Conservation (phyloP, 2,329 filamentous ascomycete species). For the Fonsecaea erecta region DNA sequence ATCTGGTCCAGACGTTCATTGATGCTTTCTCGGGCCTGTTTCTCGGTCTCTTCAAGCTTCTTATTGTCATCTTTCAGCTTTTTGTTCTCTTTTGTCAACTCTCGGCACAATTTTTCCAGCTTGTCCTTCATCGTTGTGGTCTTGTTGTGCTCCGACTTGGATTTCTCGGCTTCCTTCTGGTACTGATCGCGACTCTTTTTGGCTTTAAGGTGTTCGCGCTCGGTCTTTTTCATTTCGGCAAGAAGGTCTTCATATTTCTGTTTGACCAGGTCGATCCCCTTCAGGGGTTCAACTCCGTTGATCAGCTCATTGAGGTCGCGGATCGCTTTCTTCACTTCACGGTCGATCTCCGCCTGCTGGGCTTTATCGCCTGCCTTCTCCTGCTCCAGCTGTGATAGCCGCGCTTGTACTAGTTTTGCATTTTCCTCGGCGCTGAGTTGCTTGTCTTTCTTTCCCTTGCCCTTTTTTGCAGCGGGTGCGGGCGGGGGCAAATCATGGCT, state of each 20-base stretch:
- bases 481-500: slow-evolving; percentile 48
- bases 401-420: slow-evolving; percentile 85
- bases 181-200: slow-evolving; percentile 93
- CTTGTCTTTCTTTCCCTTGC: slow-evolving; percentile 75
- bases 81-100: slow-evolving; percentile 96
- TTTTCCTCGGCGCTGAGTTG: slow-evolving; percentile 83
- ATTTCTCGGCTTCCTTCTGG: slow-evolving; percentile 95
- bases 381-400: slow-evolving; percentile 93
- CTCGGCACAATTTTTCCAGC: slow-evolving; percentile 91
- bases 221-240: slow-evolving; percentile 91
- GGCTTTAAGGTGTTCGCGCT: slow-evolving; percentile 91
- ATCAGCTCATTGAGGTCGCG: slow-evolving; percentile 86
- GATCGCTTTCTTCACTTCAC: slow-evolving; percentile 91
- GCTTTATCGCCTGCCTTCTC: slow-evolving; percentile 93
- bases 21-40: slow-evolving; percentile 78
- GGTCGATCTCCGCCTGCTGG: slow-evolving; percentile 93
- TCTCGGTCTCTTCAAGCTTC: slow-evolving; percentile 82
- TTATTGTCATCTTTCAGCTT: slow-evolving; percentile 98
- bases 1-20: slow-evolving; percentile 83
- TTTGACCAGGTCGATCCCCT: slow-evolving; percentile 87
- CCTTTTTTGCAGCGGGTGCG: slow-evolving; percentile 67
- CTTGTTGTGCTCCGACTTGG: slow-evolving; percentile 85
- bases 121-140: slow-evolving; percentile 92
- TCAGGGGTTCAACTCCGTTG: slow-evolving; percentile 84
- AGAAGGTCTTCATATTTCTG: slow-evolving; percentile 90